A percentile compares a stretch with the other conserved stretches of the same genome.
phyloP scores from a whole-genome alignment of 2,329 filamentous ascomycete species.

The Penicillium sp. region DNA sequence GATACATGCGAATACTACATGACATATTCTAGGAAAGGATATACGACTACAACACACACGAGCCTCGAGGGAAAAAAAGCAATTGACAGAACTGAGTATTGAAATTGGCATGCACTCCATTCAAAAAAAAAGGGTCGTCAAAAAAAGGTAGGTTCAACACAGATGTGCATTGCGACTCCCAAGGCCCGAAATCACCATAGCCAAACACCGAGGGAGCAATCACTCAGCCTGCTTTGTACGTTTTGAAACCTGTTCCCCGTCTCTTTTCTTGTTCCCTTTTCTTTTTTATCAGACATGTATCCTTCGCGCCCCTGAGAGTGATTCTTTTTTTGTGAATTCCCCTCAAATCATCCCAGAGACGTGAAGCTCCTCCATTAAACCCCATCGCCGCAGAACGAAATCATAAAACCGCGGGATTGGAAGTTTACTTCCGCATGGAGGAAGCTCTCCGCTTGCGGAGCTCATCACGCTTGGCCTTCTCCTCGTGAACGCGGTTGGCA shows the following conservation, averaged over 20 bases:
- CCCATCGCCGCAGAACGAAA: constrained; percentile 32
- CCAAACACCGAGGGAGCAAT: constrained; percentile 21
- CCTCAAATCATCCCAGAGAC: constrained; percentile 35
- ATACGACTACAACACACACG: not conserved
- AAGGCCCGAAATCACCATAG: constrained; percentile 21
- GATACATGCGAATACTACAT: too few species aligned
- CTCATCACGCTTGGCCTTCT: constrained; percentile 91
- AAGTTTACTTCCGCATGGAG: constrained; percentile 81
- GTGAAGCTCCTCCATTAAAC: constrained; percentile 38
- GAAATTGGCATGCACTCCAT: constrained; percentile 31
- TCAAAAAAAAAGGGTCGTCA: constrained; percentile 28
- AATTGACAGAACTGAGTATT: constrained; percentile 21
- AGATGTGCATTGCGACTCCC: constrained; percentile 22
- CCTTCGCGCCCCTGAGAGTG: constrained; percentile 22
- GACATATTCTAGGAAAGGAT: not conserved
- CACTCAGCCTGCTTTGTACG: constrained; percentile 21
- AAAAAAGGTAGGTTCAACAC: constrained; percentile 29
- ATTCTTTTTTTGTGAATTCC: constrained; percentile 21
- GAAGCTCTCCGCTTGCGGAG: constrained; percentile 94
- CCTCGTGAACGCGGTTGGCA: constrained; percentile 94
- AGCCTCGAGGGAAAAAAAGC: not conserved
- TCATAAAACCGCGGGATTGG: constrained; percentile 25
- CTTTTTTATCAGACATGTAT: constrained; percentile 26
- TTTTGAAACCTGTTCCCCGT: constrained; percentile 21
- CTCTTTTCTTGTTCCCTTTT: constrained; percentile 21